A percentile compares a stretch with the other conserved stretches of the same genome.
These are phyloP conservation scores for Lagenidium sp. DNA, from an alignment of 352 stramenopile species.

Conservation along the genomic window DNA sequence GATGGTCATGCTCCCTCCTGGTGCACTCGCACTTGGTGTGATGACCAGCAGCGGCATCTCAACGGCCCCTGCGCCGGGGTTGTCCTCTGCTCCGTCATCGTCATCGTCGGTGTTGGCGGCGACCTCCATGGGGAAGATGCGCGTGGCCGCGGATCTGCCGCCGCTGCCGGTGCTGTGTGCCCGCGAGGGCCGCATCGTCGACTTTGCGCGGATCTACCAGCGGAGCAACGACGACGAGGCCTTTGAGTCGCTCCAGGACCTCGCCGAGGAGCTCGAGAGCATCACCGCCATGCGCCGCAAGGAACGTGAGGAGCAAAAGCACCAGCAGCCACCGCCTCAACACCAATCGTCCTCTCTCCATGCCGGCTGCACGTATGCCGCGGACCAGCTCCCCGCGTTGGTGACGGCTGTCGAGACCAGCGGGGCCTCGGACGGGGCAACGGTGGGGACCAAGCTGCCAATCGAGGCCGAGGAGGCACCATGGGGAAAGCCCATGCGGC, in stretches of 20 bases:
- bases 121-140: too few species aligned
- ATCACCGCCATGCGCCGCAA: conserved; percentile 18
- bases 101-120: too few species aligned
- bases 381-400: conserved; percentile 58
- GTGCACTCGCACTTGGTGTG: too few species aligned
- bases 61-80: too few species aligned
- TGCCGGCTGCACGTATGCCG: conserved; percentile 26
- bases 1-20: too few species aligned
- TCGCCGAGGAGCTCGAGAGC: conserved; percentile 45
- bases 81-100: too few species aligned
- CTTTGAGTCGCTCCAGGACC: conserved; percentile 33
- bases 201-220: conserved; percentile 63
- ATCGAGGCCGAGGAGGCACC: conserved; percentile 17
- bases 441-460: conserved; percentile 7
- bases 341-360: too few species aligned
- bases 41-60: too few species aligned
- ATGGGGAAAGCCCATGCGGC: conserved; percentile 72
- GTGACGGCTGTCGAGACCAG: conserved; percentile 41
- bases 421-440: conserved; percentile 18
- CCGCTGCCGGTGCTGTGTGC: conserved; percentile 14
- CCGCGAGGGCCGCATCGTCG: conserved; percentile 19
- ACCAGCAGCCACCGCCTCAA: too few species aligned
- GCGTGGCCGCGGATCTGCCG: neutral
- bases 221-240: conserved; percentile 44
- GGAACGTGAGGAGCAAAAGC: conserved; percentile 10